Conservation (phyloP, 2,329 filamentous ascomycete genomes). For the Fusarium miscanthi region DNA sequence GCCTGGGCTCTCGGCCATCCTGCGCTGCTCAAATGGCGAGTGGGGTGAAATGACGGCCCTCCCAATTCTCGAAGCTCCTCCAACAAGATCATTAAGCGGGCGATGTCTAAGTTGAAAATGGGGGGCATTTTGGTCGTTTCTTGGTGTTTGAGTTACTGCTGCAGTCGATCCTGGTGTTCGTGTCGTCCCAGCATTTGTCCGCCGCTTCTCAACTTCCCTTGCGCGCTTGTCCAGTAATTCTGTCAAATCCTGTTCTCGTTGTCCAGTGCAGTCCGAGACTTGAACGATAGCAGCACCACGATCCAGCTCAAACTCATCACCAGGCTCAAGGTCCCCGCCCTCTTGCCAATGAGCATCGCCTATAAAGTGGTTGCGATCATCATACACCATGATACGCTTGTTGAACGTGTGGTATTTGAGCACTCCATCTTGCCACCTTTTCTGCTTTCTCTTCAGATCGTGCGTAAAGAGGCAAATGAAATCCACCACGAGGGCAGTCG, state of each 20-base stretch:
- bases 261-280: slow-evolving; percentile 79
- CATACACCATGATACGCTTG: slow-evolving; percentile 89
- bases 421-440: slow-evolving; percentile 92
- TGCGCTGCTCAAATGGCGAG: slow-evolving; percentile 51
- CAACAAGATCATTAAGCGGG: slow-evolving; percentile 55
- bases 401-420: slow-evolving; percentile 93
- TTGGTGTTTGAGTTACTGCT: slow-evolving; percentile 31
- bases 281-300: slow-evolving; percentile 81
- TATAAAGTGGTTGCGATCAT: slow-evolving; percentile 81
- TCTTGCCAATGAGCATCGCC: slow-evolving; percentile 87
- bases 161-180: slow-evolving; percentile 44
- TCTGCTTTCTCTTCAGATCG: slow-evolving; percentile 86
- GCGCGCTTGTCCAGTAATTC: slow-evolving; percentile 77
- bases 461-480: slow-evolving; percentile 89
- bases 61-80: slow-evolving; percentile 47
- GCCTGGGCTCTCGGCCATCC: slow-evolving; percentile 29
- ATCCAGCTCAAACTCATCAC: slow-evolving; percentile 85
- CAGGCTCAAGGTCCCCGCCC: slow-evolving; percentile 76
- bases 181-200: slow-evolving; percentile 58
- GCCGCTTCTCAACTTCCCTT: slow-evolving; percentile 65
- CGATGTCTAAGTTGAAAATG: slow-evolving; percentile 56
- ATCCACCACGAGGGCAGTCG: slow-evolving; percentile 79
- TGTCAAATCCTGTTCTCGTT: slow-evolving; percentile 80
- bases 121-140: slow-evolving; percentile 39
- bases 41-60: slow-evolving; percentile 48